Percentiles rank a stretch among this genome's conserved stretches.
These are phyloP conservation scores for Colletotrichum destructivum DNA, from an alignment of 2,329 filamentous ascomycete species.

Conservation along the genomic window DNA sequence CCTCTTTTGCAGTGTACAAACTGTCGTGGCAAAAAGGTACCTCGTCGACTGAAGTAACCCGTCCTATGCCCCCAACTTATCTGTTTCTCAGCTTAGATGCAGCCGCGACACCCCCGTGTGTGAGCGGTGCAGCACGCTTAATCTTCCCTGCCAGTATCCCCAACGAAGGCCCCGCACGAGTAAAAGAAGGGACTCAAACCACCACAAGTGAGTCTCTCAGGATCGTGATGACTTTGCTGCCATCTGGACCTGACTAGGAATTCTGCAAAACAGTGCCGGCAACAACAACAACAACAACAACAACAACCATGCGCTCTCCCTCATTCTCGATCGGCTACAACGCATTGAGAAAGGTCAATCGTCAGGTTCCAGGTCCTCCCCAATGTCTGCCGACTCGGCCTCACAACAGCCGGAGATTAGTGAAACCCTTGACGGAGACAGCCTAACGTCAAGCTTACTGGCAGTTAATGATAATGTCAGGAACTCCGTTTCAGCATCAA, in stretches of 20 bases:
- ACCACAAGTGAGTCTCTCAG: conserved; percentile 41
- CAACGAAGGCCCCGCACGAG: conserved; percentile 46
- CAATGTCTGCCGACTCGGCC: conserved; percentile 10
- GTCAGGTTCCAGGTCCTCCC: conserved; percentile 27
- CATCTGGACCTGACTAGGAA: conserved; percentile 1
- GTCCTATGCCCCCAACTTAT: not conserved
- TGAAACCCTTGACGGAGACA: not conserved
- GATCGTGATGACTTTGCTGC: not conserved
- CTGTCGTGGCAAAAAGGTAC: conserved; percentile 36
- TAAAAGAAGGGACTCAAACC: conserved; percentile 38
- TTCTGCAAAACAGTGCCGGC: not conserved
- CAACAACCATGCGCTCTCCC: conserved; percentile 42
- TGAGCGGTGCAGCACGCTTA: conserved; percentile 47
- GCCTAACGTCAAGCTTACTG: not conserved
- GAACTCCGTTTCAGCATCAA: not conserved
- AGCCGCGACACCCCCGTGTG: conserved; percentile 50
- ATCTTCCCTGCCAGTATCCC: conserved; percentile 49
- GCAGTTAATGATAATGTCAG: not conserved
- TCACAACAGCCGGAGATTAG: not conserved
- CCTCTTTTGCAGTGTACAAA: conserved; percentile 23
- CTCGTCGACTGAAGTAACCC: not conserved
- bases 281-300: no score
- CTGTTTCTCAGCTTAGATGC: conserved; percentile 46
- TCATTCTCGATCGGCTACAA: conserved; percentile 50
- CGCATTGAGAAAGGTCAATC: conserved; percentile 46